Conservation (phyloP, 1,284 basidiomycete genomes). For the Pseudozyma hubeiensis region DNA sequence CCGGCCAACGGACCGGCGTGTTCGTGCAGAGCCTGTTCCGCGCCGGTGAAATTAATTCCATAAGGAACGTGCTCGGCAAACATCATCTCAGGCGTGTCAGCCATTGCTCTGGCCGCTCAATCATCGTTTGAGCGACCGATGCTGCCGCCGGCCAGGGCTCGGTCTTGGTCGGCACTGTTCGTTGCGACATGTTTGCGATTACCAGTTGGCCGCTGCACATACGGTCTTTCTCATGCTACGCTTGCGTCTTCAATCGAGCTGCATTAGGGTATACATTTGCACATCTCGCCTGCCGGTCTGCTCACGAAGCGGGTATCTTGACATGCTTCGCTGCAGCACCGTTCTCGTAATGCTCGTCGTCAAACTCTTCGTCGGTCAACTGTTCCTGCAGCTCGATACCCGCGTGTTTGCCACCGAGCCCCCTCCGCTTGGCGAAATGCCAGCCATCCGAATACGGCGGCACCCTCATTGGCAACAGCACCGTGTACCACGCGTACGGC, state of each 20-base stretch:
- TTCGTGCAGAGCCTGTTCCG: too few relatives aligned
- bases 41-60: too few relatives aligned
- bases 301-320: not conserved
- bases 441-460: slow-evolving; percentile 87
- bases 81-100: too few relatives aligned
- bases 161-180: not conserved
- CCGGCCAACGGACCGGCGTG: too few relatives aligned
- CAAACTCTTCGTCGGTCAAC: slow-evolving; percentile 72
- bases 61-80: not conserved
- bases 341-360: slow-evolving; percentile 26
- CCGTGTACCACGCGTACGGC: slow-evolving; percentile 74
- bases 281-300: too few relatives aligned
- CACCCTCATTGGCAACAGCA: slow-evolving; percentile 83
- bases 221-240: too few relatives aligned
- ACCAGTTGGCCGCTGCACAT: too few relatives aligned
- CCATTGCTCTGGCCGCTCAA: too few relatives aligned
- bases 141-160: slow-evolving; percentile 1
- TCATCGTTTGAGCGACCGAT: not conserved
- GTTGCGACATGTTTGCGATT: not conserved
- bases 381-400: slow-evolving; percentile 71
- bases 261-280: slow-evolving; percentile 1
- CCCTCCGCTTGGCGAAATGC: slow-evolving; percentile 79
- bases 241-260: too few relatives aligned
- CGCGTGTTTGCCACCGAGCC: slow-evolving; percentile 70
- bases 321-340: not conserved